Evolutionary conservation across 2,329 filamentous ascomycete genomes (phyloP).

Genomic region (Fusarium sp.): DNA sequence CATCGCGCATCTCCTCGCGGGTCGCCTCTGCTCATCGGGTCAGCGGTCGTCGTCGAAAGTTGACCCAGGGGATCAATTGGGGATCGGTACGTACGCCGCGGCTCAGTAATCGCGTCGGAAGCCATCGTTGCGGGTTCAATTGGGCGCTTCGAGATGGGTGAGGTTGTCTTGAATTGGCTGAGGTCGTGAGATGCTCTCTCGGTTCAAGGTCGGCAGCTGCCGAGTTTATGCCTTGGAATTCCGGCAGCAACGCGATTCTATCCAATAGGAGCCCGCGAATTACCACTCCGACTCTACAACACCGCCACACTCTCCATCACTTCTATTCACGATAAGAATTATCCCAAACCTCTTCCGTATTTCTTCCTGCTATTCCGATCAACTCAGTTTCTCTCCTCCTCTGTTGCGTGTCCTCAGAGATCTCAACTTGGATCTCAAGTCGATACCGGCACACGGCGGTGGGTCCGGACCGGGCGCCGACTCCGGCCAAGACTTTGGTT

Average conservation of each 20-base stretch:
- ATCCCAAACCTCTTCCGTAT: not conserved
- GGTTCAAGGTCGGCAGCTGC: conserved; percentile 47
- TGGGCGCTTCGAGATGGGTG: conserved; percentile 46
- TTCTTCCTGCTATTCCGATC: fast-evolving
- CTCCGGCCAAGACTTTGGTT: conserved; percentile 12
- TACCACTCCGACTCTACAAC: conserved; percentile 35
- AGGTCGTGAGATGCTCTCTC: conserved; percentile 44
- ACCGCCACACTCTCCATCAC: not conserved
- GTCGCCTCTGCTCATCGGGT: conserved; percentile 71
- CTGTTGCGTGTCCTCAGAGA: not conserved
- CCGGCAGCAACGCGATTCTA: conserved; percentile 32
- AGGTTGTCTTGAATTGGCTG: conserved; percentile 43
- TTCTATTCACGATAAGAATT: not conserved
- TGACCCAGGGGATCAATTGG: conserved; percentile 2
- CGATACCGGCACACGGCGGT: conserved; percentile 11
- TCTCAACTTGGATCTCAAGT: conserved; percentile 11
- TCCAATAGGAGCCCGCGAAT: conserved; percentile 42
- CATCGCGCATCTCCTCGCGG: conserved; percentile 93
- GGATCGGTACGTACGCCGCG: conserved; percentile 51
- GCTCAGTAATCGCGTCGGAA: conserved; percentile 52
- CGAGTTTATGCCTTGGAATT: conserved; percentile 41
- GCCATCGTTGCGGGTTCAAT: conserved; percentile 53
- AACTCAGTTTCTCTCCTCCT: fast-evolving
- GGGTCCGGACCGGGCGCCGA: conserved; percentile 26
- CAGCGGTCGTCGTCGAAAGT: conserved; percentile 34